Conservation (phyloP, 257 asterid genomes). For the Jaltomata sinuosa region DNA sequence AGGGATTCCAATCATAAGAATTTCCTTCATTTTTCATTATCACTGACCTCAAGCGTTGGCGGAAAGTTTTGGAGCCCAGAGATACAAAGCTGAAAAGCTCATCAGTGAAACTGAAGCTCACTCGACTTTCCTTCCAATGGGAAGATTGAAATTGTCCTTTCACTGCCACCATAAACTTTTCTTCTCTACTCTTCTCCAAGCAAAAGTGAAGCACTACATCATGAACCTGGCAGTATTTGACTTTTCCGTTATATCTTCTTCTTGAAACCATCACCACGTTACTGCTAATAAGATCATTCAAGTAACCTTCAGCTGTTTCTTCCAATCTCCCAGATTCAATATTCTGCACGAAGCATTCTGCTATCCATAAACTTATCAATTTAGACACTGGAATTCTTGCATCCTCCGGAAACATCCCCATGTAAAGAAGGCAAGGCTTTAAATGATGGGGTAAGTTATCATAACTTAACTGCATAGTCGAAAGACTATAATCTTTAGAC, state of each 20-base stretch:
- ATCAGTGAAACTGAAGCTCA: not conserved
- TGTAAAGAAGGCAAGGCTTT: too few relatives aligned
- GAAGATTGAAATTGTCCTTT: not conserved
- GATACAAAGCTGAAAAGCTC: not conserved
- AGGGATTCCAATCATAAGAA: too few relatives aligned
- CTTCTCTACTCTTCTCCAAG: not conserved
- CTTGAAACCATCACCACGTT: not conserved
- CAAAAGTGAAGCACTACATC: not conserved
- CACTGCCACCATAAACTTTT: not conserved
- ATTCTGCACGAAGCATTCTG: not conserved
- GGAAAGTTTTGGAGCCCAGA: not conserved
- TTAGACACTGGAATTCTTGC: not conserved
- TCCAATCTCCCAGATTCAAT: too few relatives aligned
- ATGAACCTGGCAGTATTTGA: not conserved
- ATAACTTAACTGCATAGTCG: too few relatives aligned
- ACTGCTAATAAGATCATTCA: not conserved
- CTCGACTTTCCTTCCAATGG: not conserved
- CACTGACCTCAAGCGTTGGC: not conserved
- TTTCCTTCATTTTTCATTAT: too few relatives aligned
- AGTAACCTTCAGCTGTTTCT: not conserved
- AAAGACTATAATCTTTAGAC: too few relatives aligned
- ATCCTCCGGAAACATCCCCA: not conserved
- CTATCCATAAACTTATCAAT: slow-evolving; percentile 1
- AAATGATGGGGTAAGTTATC: too few relatives aligned
- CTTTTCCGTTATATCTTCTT: not conserved